Evolutionary conservation across 495 filamentous ascomycete genomes (phyloP), one percentile per base, ranked within the genome.

Genomic region (Neurospora intermedia): DNA sequence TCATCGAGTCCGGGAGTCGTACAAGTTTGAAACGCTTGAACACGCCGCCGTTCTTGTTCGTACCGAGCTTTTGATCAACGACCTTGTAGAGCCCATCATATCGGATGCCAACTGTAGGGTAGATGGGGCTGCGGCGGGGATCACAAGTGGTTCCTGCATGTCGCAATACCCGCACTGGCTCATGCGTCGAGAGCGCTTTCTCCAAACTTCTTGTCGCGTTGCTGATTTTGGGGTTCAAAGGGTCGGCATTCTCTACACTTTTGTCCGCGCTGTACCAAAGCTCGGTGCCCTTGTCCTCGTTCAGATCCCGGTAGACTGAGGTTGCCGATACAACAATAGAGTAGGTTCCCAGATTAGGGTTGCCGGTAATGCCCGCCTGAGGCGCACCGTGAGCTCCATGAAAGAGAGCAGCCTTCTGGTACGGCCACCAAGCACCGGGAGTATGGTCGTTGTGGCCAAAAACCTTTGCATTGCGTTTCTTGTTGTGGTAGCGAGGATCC

Each of bases 51-150:
- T 76, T 72, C 11, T 10, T 39, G 42, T 79, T 80, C 6, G 6
- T 43, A 6, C 35, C 69, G 9, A 39, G 71, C 45, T 27, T 69
- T 1, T 73, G 16, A 6, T 27, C 23, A 5, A 72, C 72, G 11
- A 89, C 86, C 4, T 73, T 76, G 71, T 89, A 89, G 4, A 88
- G 75, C 0, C 87, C 87, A 71, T 89, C 87, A 69, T 89, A 89
- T 0, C 87, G 76, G 4, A 88, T 77, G 0, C 87, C 87, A 2
- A 80, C 80, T 0, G 18, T 39, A 0, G 87, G 87, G 15, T 62
- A 62, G 27, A 62, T 62, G 13, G 27, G 6, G 0, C 13, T 62
- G 13, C 27, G 27, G 0, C 54, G 1, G 0, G 79, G 75, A 71
- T 75, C 82, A 0, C 13, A 43, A 18, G 42, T 16, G 11, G 76